A percentile compares a stretch with the other conserved stretches of the same genome.
Evolutionary conservation across 2,329 filamentous ascomycete species (phyloP).

Genomic region (Fusarium lyarnte): DNA sequence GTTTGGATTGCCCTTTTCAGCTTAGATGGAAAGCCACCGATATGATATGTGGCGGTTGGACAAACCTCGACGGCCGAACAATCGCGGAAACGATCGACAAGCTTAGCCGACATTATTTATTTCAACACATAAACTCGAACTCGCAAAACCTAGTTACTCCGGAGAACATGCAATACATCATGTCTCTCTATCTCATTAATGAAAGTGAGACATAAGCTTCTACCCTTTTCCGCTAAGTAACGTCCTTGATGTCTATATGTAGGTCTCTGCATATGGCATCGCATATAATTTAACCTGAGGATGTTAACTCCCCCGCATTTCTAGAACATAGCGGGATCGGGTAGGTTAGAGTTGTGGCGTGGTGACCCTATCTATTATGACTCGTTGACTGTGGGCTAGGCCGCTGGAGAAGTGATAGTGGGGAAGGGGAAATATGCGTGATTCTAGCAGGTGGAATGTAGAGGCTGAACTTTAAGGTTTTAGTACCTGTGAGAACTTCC

Average conservation of each 20-base stretch:
- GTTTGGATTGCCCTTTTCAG: neutral
- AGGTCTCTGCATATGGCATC: neutral
- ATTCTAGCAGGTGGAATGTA: neutral
- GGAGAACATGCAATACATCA: too few species aligned
- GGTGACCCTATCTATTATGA: neutral
- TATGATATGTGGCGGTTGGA: neutral
- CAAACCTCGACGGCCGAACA: neutral
- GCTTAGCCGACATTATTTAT: too few species aligned
- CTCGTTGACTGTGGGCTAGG: neutral
- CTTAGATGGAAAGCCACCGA: rapidly evolving
- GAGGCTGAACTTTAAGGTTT: neutral
- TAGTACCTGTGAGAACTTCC: neutral
- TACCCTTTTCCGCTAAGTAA: rapidly evolving
- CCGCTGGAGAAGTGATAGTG: too few species aligned
- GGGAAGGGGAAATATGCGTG: neutral
- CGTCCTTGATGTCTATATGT: neutral
- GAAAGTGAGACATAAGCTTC: too few species aligned
- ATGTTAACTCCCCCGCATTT: neutral
- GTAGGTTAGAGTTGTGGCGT: rapidly evolving
- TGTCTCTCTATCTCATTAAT: too few species aligned
- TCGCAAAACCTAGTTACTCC: too few species aligned
- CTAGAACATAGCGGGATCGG: rapidly evolving
- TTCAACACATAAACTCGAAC: too few species aligned
- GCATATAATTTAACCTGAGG: rapidly evolving
- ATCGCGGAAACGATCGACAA: rapidly evolving